Base-by-base conservation (phyloP, 2,329 filamentous ascomycete species). In the Talaromyces albobiverticillius region DNA sequence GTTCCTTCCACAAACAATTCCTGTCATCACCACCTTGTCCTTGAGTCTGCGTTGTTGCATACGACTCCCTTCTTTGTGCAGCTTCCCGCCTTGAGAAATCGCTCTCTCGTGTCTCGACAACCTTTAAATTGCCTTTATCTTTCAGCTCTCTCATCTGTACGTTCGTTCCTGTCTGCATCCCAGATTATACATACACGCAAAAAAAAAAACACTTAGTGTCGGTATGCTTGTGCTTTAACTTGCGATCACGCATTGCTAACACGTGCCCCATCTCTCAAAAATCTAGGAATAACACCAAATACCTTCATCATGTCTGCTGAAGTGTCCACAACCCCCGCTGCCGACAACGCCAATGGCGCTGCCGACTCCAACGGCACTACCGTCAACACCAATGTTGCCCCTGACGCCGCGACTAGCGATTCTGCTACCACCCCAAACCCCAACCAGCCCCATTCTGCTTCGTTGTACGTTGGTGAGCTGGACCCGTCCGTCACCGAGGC, bases 381-480 rank as follows among this genome's bases (percentile, higher is more conserved):
- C 69, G 80, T 92, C 79, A 88, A 93, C 79, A 92, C 90, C 75
- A 85, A 83, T 71, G 84, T 66, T 55, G 46, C 66, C 56, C 40
- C 55, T 54, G 70, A 73, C 61, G 62, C 64, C 57, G 64, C 65
- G 48, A 60, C 68, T 58, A 49, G 45, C 46, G 82, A 85, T 64
- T 75, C 78, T 64, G 83, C 90, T 61, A 79, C 83, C 60, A 53
- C 54, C 41, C 86, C 90, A 63, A 83, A 84, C 66, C 82, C 80
- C 63, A 88, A 89, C 72, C 89, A 92, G 70, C 89, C 90, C 74
- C 93, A 95, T 76, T 97, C 94, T 51, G 94, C 94, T 61, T 99
- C 94, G 57, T 90, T 99, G 73, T 99, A 99, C 75, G 94, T 99
- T 64, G 94, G 94, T 75, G 94, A 99, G 82, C 90, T 99, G 67